Conservation (phyloP, 192 early-diverging fungal species). For the Backusella liffmaniae region DNA sequence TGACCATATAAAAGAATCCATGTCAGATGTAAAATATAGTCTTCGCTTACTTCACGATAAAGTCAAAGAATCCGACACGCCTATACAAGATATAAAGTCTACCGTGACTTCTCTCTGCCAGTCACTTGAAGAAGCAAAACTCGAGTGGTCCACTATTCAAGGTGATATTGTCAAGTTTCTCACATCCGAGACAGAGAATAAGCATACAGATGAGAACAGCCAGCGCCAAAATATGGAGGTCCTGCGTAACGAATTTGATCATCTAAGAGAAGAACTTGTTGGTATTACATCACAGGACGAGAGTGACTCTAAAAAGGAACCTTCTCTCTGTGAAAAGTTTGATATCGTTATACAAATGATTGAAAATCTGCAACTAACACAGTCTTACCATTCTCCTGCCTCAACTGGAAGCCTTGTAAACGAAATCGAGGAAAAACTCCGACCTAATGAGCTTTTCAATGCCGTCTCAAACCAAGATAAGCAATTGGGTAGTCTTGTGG, state of each 20-base stretch:
- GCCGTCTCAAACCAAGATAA: slow-evolving; percentile 1
- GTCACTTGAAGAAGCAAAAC: slow-evolving; percentile 21
- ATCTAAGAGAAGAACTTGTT: slow-evolving; percentile 18
- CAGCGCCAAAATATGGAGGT: slow-evolving; percentile 8
- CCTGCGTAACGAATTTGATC: slow-evolving; percentile 9
- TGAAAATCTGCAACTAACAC: slow-evolving; percentile 21
- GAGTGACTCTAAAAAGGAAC: not conserved
- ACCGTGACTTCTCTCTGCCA: slow-evolving; percentile 7
- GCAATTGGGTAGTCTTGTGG: not conserved
- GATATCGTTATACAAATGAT: slow-evolving; percentile 26
- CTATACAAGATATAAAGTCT: slow-evolving; percentile 22
- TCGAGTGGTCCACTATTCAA: slow-evolving; percentile 29
- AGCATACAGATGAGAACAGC: not conserved
- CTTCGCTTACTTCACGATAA: slow-evolving; percentile 20
- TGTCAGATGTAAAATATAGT: slow-evolving; percentile 19
- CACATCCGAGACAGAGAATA: slow-evolving; percentile 14
- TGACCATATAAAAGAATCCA: not conserved
- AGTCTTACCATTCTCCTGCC: slow-evolving; percentile 3
- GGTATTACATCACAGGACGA: slow-evolving; percentile 14
- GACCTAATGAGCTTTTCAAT: not conserved
- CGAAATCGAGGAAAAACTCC: not conserved
- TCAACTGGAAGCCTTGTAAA: not conserved
- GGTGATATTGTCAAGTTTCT: slow-evolving; percentile 26
- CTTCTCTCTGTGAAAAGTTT: slow-evolving; percentile 28
- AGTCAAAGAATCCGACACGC: slow-evolving; percentile 7